A percentile compares a stretch with the other conserved stretches of the same genome.
Evolutionary conservation across 2,329 filamentous ascomycete species (phyloP).

Genomic region (Pseudomassariella vexata): DNA sequence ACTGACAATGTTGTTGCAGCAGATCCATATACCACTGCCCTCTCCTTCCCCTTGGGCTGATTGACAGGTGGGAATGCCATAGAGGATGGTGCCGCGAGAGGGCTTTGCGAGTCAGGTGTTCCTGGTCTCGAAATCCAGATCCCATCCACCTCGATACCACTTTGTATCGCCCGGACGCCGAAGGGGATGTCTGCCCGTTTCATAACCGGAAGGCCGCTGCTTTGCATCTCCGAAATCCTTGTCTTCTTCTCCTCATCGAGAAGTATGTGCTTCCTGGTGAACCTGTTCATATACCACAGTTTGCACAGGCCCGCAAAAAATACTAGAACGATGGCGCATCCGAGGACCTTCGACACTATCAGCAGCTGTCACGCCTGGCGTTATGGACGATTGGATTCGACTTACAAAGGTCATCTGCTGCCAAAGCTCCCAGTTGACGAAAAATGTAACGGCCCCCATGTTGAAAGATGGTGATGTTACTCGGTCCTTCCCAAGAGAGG

Average conservation of each 20-base stretch:
- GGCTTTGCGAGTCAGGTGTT: conserved; percentile 26
- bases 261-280: conserved; percentile 50
- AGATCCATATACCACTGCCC: conserved; percentile 11
- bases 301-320: conserved; percentile 64
- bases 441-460: conserved; percentile 47
- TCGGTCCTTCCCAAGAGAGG: too few relatives aligned
- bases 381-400: conserved; percentile 11
- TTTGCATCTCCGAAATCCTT: conserved; percentile 46
- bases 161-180: conserved; percentile 78
- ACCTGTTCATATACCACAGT: conserved; percentile 55
- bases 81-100: conserved; percentile 16
- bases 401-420: conserved; percentile 86
- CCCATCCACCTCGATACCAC: conserved; percentile 76
- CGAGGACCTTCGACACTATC: conserved; percentile 56
- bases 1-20: conserved; percentile 12
- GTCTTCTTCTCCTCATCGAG: conserved; percentile 62
- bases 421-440: conserved; percentile 72
- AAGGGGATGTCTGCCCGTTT: conserved; percentile 67
- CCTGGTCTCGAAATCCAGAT: conserved; percentile 65
- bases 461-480: conserved; percentile 16
- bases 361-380: conserved; percentile 3
- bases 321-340: conserved; percentile 62
- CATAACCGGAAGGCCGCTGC: conserved; percentile 41
- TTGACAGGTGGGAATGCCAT: conserved; percentile 15
- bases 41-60: conserved; percentile 19